Percentiles rank a stretch among this genome's conserved stretches.
Conservation (phyloP, 768 basidiomycete genomes). For the Sporobolomyces phaffii region DNA sequence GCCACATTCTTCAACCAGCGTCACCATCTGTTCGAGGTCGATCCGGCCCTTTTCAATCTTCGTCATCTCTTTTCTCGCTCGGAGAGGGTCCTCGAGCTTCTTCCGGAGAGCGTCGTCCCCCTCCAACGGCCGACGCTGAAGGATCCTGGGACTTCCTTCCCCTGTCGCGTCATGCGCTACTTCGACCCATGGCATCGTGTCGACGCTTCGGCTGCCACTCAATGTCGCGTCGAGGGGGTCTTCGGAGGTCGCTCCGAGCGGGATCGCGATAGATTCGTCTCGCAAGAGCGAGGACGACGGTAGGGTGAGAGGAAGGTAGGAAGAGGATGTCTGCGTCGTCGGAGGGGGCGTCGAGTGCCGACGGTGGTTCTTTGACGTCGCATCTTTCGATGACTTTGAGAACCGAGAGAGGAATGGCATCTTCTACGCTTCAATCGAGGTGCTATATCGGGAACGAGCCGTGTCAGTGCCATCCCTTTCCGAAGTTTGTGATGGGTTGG, state of each 20-base stretch:
- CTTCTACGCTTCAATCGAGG: background rate
- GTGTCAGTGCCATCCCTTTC: background rate
- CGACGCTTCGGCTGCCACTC: background rate
- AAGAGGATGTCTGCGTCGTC: background rate
- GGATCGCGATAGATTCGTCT: slow-evolving; percentile 1
- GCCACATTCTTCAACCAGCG: background rate
- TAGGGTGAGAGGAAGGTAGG: background rate
- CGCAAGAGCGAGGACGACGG: background rate
- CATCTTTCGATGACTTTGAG: slow-evolving; percentile 8
- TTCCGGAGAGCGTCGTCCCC: too few species aligned
- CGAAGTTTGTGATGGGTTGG: too few species aligned
- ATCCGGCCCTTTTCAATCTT: background rate
- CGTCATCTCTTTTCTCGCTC: background rate
- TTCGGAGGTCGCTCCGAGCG: background rate
- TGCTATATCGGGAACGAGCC: background rate
- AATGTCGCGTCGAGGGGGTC: background rate
- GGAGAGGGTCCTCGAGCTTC: background rate
- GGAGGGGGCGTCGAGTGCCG: background rate
- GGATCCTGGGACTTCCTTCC: too few species aligned
- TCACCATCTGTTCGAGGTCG: background rate
- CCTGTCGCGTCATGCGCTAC: background rate
- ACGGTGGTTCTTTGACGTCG: background rate
- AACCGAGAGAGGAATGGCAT: slow-evolving; percentile 10
- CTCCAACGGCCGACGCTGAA: too few species aligned
- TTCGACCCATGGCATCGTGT: background rate